phyloP scores from a whole-genome alignment of 116 monocot species.

The Dioscorea cayenensis region DNA sequence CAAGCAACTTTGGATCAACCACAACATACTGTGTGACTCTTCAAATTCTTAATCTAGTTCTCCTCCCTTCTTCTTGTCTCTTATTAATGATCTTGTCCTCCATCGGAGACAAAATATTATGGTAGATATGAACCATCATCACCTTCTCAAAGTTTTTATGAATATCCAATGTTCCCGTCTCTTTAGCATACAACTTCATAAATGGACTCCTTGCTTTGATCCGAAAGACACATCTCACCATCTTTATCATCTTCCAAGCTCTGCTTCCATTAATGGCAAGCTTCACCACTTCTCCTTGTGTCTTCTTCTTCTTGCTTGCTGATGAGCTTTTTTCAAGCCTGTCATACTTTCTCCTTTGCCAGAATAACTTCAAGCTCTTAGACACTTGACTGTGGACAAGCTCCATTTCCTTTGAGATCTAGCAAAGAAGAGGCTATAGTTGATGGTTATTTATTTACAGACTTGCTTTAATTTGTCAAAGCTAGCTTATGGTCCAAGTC shows the following conservation, averaged over 20 bases:
- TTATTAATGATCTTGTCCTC: neutral
- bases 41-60: too few relatives aligned
- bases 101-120: neutral
- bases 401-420: neutral
- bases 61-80: too few relatives aligned
- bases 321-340: neutral
- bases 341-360: neutral
- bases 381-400: neutral
- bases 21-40: too few relatives aligned
- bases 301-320: neutral
- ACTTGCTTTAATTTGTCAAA: too few relatives aligned
- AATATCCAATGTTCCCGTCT: neutral
- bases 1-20: too few relatives aligned
- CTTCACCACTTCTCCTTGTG: neutral
- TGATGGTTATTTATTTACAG: too few relatives aligned
- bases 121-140: neutral
- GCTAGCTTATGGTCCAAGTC: too few relatives aligned
- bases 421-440: too few relatives aligned
- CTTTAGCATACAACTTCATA: too few relatives aligned
- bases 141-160: neutral
- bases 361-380: neutral
- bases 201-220: too few relatives aligned
- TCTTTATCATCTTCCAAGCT: neutral
- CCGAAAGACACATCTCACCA: too few relatives aligned
- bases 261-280: neutral